Evolutionary conservation across 495 filamentous ascomycete species (phyloP).

Genomic region (Aspergillus conjunctus): DNA sequence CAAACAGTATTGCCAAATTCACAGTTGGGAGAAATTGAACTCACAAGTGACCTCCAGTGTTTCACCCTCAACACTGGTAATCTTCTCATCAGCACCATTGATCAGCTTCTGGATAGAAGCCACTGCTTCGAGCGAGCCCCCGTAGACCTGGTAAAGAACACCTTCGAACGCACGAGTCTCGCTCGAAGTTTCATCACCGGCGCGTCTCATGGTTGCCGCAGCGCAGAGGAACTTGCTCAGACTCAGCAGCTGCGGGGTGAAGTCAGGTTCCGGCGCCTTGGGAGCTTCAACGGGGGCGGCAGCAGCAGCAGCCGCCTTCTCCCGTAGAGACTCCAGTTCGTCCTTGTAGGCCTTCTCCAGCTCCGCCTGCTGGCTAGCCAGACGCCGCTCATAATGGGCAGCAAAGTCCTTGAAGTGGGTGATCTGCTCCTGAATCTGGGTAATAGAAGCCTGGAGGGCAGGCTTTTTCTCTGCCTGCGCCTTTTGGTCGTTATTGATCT

Average conservation of each 20-base stretch:
- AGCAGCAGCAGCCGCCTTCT: slow-evolving; percentile 59
- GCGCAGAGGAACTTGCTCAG: slow-evolving; percentile 80
- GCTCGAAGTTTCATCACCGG: slow-evolving; percentile 61
- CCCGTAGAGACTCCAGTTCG: slow-evolving; percentile 69
- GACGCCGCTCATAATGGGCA: slow-evolving; percentile 69
- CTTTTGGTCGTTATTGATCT: slow-evolving; percentile 93
- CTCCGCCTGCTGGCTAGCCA: slow-evolving; percentile 68
- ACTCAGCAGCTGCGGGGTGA: slow-evolving; percentile 60
- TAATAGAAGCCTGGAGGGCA: slow-evolving; percentile 69
- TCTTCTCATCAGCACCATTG: slow-evolving; percentile 73
- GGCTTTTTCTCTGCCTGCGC: slow-evolving; percentile 88
- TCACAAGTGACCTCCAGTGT: slow-evolving; percentile 75
- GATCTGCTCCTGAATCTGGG: slow-evolving; percentile 82
- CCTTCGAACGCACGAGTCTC: slow-evolving; percentile 90
- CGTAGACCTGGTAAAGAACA: slow-evolving; percentile 84
- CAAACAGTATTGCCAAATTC: not conserved
- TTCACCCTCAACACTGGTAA: slow-evolving; percentile 64
- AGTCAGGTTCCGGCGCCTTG: slow-evolving; percentile 54
- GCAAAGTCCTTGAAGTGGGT: slow-evolving; percentile 81
- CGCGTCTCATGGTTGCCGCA: slow-evolving; percentile 70
- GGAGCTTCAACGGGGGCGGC: slow-evolving; percentile 63
- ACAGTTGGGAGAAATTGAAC: slow-evolving; percentile 30
- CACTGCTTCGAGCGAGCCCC: slow-evolving; percentile 79
- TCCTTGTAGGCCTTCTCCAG: slow-evolving; percentile 70
- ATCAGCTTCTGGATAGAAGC: slow-evolving; percentile 82